Evolutionary conservation across 75 land plant genomes (phyloP).

Genomic region (Cryptomeria japonica): DNA sequence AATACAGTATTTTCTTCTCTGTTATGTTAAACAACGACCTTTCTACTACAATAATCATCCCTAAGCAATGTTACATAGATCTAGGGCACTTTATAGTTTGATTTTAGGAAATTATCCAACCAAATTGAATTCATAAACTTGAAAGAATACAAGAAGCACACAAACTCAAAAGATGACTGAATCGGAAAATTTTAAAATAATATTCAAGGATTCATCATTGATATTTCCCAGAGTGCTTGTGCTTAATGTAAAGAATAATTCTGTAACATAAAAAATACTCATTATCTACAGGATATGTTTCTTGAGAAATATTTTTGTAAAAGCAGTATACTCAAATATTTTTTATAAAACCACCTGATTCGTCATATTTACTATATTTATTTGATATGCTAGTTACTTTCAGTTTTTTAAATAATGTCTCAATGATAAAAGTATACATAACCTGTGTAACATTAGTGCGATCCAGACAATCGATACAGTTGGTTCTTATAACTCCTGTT

Average conservation of each 20-base stretch:
- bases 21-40: neutral
- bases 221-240: neutral
- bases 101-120: too few species aligned
- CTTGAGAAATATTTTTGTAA: neutral
- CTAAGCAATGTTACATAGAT: neutral
- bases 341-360: neutral
- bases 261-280: neutral
- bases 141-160: neutral
- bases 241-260: neutral
- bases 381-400: neutral
- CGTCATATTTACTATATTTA: neutral
- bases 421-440: slow-evolving; percentile 1
- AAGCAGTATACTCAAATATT: neutral
- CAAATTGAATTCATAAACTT: neutral
- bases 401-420: neutral
- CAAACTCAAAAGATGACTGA: neutral
- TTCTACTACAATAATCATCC: neutral
- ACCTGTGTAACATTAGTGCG: slow-evolving; percentile 99
- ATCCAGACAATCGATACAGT: slow-evolving; percentile 97
- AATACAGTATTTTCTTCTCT: neutral
- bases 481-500: slow-evolving; percentile 83
- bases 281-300: neutral
- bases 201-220: neutral
- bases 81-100: neutral
- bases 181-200: neutral